These are phyloP conservation scores for Brettanomyces naardenensis DNA, from an alignment of 805 yeast species.

Conservation along the genomic window DNA sequence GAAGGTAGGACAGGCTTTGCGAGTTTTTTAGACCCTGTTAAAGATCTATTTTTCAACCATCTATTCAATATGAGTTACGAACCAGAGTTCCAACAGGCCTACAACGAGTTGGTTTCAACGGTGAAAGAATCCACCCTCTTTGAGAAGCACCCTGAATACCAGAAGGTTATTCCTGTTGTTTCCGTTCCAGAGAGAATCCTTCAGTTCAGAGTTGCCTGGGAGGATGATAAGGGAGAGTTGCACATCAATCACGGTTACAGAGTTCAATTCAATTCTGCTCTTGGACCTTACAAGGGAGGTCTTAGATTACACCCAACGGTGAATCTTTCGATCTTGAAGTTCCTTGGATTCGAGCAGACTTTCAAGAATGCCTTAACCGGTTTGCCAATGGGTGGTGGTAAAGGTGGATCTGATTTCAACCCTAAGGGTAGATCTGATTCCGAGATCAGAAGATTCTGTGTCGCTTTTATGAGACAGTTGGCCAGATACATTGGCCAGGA, in stretches of 20 bases:
- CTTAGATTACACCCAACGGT: slow-evolving; percentile 96
- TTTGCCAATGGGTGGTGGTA: slow-evolving; percentile 97
- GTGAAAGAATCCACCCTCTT: slow-evolving; percentile 88
- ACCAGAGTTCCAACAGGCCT: slow-evolving; percentile 99
- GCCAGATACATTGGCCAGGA: slow-evolving; percentile 94
- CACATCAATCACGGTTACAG: slow-evolving; percentile 97
- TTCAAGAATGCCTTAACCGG: slow-evolving; percentile 98
- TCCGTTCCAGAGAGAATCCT: slow-evolving; percentile 94
- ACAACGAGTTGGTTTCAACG: slow-evolving; percentile 84
- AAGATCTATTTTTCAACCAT: no score
- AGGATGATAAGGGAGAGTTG: slow-evolving; percentile 84
- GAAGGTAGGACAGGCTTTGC: no score
- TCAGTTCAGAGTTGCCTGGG: slow-evolving; percentile 98
- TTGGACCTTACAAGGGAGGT: slow-evolving; percentile 99
- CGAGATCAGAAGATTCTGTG: slow-evolving; percentile 96
- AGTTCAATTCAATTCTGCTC: slow-evolving; percentile 96
- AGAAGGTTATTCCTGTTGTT: slow-evolving; percentile 80
- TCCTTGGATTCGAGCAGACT: slow-evolving; percentile 96
- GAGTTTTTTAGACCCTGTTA: no score
- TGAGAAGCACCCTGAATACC: slow-evolving; percentile 81
- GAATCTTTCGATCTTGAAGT: slow-evolving; percentile 89
- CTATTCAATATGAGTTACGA: no score
- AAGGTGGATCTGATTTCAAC: slow-evolving; percentile 98
- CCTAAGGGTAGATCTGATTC: slow-evolving; percentile 90
- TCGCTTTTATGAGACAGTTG: slow-evolving; percentile 90